Percentiles rank a stretch among this genome's conserved stretches.
Evolutionary conservation across 768 basidiomycete genomes (phyloP).

Genomic region (Pisolithus orientalis): DNA sequence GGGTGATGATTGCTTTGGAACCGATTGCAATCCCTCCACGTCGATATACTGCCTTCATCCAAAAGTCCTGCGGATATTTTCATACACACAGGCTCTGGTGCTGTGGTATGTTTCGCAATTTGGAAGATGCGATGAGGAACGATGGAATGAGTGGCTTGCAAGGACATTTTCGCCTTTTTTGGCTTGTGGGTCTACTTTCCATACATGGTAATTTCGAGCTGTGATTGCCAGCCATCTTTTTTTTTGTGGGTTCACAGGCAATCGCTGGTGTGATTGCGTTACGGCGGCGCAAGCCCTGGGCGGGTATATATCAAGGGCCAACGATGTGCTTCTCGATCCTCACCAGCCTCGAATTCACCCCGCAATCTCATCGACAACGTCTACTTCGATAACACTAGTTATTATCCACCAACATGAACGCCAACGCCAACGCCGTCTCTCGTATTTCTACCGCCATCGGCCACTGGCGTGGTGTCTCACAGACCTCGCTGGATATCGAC

Average conservation of each 20-base stretch:
- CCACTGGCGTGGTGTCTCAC: conserved; percentile 10
- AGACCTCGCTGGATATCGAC: conserved; percentile 2
- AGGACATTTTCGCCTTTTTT: too few species aligned
- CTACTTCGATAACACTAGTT: neutral
- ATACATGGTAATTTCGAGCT: too few species aligned
- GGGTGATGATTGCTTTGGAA: too few species aligned
- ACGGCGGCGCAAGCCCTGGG: neutral
- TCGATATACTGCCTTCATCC: too few species aligned
- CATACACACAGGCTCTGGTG: too few species aligned
- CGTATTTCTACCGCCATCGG: conserved; percentile 8
- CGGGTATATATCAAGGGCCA: conserved; percentile 7
- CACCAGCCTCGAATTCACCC: conserved; percentile 1
- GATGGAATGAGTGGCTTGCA: too few species aligned
- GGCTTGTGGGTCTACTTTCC: too few species aligned
- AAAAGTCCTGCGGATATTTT: too few species aligned
- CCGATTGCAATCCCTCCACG: too few species aligned
- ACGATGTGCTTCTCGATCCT: neutral
- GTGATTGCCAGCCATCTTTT: neutral
- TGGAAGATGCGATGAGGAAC: too few species aligned
- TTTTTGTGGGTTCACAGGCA: conserved; percentile 7
- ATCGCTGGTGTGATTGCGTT: conserved; percentile 5
- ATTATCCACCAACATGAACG: conserved; percentile 3
- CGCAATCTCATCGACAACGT: neutral
- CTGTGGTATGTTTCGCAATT: too few species aligned
- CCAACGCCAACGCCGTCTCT: neutral